Evolutionary conservation across 2,329 filamentous ascomycete species (phyloP), one percentile per base, ranked within the genome.

Genomic region (Kalaharituber pfeilii): DNA sequence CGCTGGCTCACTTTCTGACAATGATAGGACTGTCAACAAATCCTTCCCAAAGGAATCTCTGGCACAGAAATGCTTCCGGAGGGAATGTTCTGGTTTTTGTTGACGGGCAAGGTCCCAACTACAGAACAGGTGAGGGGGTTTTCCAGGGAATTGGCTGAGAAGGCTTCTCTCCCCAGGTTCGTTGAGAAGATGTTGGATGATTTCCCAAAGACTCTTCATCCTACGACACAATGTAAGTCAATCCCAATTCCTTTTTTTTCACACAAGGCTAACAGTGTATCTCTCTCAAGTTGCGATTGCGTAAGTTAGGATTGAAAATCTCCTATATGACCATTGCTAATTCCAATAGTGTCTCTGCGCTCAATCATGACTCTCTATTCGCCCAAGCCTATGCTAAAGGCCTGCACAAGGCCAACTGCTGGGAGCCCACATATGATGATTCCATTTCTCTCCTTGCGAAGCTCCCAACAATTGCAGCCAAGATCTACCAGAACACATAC

Each of bases 61-160:
- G 86, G 89, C 65, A 93, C 86, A 5, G 89, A 96, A 72, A 98
- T 96, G 91, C 78, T 96, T 11, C 91, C 91, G 49, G 91, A 98
- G 71, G 81, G 89, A 69, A 98, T 98, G 91, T 98, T 98, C 77
- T 98, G 91, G 91, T 80, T 96, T 42, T 80, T 98, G 51, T 75
- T 98, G 63, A 98, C 91, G 8, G 91, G 91, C 56, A 77, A 93
- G 70, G 84, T 96, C 22, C 91, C 91, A 24, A 85, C 84, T 1
- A 82, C 81, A 22, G 73, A 73, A 59, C 91, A 98, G 70, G 79
- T 91, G 59, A 84, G 89, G 64, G 74, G 72, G 45, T 80, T 98
- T 64, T 94, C 86, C 49, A 79, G 81, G 56, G 82, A 96, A 69
- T 75, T 96, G 24, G 91, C 91, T 51, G 82, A 88, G 68, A 82